Conservation (phyloP, 345 rosid genomes). For the Euphorbia tirucalli region DNA sequence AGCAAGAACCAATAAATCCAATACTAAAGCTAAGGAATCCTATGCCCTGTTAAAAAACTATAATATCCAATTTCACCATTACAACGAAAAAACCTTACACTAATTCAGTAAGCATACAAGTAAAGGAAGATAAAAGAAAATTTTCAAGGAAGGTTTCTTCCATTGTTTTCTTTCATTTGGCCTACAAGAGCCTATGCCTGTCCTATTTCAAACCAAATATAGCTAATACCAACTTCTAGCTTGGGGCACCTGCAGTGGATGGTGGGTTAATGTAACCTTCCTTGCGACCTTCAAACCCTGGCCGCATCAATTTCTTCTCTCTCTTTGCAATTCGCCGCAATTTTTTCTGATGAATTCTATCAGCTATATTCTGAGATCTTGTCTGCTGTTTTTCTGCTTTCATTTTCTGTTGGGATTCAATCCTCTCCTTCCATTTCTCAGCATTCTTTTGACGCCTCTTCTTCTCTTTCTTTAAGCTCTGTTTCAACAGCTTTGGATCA, state of each 20-base stretch:
- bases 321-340: conserved; percentile 67
- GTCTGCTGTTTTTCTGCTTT: conserved; percentile 70
- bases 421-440: conserved; percentile 86
- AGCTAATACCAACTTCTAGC: background rate
- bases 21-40: too few relatives aligned
- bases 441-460: conserved; percentile 66
- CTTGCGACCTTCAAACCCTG: conserved; percentile 88
- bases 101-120: background rate
- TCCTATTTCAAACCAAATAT: background rate
- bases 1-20: too few relatives aligned
- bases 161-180: background rate
- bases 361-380: conserved; percentile 67
- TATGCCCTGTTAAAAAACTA: too few relatives aligned
- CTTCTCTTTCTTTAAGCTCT: conserved; percentile 70
- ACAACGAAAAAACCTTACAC: background rate
- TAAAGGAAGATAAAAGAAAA: background rate
- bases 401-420: conserved; percentile 55
- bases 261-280: conserved; percentile 32
- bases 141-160: too few relatives aligned
- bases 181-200: background rate
- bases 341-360: conserved; percentile 70
- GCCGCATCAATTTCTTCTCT: conserved; percentile 82
- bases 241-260: conserved; percentile 6
- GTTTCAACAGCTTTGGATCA: conserved; percentile 71
- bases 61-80: background rate